A percentile compares a stretch with the other conserved stretches of the same genome.
Conservation (phyloP, 306 rosid genomes). For the Trifolium repens region DNA sequence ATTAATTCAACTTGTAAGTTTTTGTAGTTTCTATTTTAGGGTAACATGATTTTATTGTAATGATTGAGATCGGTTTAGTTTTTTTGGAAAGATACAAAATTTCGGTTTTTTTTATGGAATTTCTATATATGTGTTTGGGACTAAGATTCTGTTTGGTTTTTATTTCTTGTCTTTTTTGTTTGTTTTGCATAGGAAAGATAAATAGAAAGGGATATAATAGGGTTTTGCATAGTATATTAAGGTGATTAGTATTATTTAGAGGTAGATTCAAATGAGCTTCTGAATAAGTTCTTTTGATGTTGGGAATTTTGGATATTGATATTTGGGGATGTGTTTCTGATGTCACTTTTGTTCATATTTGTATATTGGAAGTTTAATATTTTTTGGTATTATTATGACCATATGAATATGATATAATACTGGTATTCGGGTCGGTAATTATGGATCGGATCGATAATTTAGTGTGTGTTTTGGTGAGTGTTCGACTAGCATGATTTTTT, state of each 20-base stretch:
- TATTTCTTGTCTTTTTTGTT: conserved; percentile 14
- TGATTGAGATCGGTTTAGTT: conserved; percentile 22
- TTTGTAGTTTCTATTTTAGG: conserved; percentile 18
- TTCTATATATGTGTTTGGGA: conserved; percentile 24
- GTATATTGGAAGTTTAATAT: background rate
- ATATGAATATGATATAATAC: too few species aligned
- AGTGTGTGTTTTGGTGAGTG: background rate
- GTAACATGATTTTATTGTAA: background rate
- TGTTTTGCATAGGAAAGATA: background rate
- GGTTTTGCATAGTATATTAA: background rate
- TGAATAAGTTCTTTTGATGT: too few species aligned
- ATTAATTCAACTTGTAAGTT: background rate
- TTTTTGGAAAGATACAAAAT: conserved; percentile 1
- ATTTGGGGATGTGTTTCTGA: conserved; percentile 3
- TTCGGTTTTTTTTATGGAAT: background rate
- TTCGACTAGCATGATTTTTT: background rate
- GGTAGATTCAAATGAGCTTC: background rate
- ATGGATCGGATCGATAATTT: conserved; percentile 5
- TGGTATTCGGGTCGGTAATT: conserved; percentile 1
- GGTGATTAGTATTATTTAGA: too few species aligned
- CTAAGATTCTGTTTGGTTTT: conserved; percentile 34
- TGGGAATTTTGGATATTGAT: conserved; percentile 11
- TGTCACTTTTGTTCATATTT: conserved; percentile 16
- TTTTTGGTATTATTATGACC: background rate
- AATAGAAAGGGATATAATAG: background rate